Base-by-base conservation (phyloP, 345 rosid genomes). In the Eucalyptus cloeziana region DNA sequence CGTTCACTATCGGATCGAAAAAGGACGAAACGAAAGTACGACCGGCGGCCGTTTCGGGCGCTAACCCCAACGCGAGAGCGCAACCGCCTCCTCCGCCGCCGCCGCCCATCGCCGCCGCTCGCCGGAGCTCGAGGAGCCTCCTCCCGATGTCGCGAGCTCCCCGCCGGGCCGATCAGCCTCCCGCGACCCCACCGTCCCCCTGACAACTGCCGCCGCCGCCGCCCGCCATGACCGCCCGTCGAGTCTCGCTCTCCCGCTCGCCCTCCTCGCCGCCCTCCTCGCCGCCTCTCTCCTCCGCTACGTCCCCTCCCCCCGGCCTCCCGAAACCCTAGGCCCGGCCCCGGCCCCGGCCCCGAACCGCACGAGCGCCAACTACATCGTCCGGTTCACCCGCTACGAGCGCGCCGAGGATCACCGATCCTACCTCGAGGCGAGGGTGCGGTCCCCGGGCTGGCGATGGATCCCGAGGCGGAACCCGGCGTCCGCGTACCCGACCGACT, bases 361-460 rank as follows among this genome's bases (percentile, higher is more conserved):
- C 56, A 17, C 86, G 22, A 33, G 67, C 56, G 45, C 52, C 86
- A 95, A 93, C 92, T 96, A 94, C 94, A 94, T 98, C 88, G 95
- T 96, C 93, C 96, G 99, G 56, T 98, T 98, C 94, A 95, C 87
- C 37, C 93, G 92, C 87, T 98, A 98, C 92, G 91, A 88, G 83
- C 86, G 87, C 80, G 95, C 96, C 49, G 93, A 92, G 62, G 91
- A 93, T 86, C 96, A 95, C 91, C 95, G 93, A 9, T 56, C 88
- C 49, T 95, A 95, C 93, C 94, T 98, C 90, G 93, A 92, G 90
- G 94, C 94, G 56, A 83, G 87, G 89, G 86, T 96, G 85, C 91
- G 91, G 90, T 92, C 95, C 60, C 92, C 54, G 50, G 96, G 96
- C n/a, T 97, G 99, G 99, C 92, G 94, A 79, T 97, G 99, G 99